Base-by-base conservation (phyloP, 306 rosid species). In the Senna tora region DNA sequence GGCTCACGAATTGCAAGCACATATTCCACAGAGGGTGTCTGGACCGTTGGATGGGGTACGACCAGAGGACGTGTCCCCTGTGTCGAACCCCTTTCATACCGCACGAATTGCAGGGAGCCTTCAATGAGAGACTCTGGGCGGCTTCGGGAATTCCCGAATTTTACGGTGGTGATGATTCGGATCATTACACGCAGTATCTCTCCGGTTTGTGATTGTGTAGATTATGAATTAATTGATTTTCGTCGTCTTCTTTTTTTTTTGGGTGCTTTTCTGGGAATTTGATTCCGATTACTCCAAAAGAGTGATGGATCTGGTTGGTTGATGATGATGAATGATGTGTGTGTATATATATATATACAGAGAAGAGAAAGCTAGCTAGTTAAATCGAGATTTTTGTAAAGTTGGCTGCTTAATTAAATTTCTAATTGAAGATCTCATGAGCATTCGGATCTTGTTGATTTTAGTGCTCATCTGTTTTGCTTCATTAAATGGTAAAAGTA, bases 1-100 rank as follows among this genome's bases (percentile, higher is more conserved):
- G 82, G 72, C 82, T 94, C 4, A 65, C 85, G 0, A 94, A 94
- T 66, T 94, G 97, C 45, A 74, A 81, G 1, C 97, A 94, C 76
- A 70, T 91, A 4, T 94, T 89, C 84, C 99, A 94, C 82, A 74
- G 73, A 16, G 84, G 87, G 12, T 94, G 99, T 58, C 64, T 94
- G 50, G 99, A 94, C 90, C 96, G 95, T 65, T 94, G 99, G 99
- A 88, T 91, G 76, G 90, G 91, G 0, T 94, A 86, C 51, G 95
- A 90, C 28, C 96, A 88, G 84, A 84, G 78, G 41, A 94, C 99
- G 14, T 94, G 99, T 25, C 99, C 99, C 0, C 60, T 94, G 5
- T 94, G 99, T 49, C 65, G 99, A 15, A 84, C 90, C 0, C 82
- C 90, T 0, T 85, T 93, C 5, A 83, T 90, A 55, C 88, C 96